Conservation (phyloP, 257 asterid genomes). For the Gardenia jasminoides region DNA sequence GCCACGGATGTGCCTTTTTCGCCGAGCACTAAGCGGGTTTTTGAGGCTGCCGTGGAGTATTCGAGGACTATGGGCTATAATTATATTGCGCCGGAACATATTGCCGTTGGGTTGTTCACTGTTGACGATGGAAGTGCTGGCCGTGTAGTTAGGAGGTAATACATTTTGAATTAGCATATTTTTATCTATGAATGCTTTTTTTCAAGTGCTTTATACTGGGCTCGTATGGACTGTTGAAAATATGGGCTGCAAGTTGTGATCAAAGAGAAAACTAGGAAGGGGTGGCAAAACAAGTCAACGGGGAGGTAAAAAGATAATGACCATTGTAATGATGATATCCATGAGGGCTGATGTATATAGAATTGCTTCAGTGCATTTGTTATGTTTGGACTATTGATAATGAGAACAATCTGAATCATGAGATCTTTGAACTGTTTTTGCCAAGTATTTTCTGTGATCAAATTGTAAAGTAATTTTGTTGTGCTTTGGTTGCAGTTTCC, state of each 20-base stretch:
- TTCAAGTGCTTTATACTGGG: not conserved
- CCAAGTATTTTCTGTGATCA: not conserved
- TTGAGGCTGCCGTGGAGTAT: conserved; percentile 98
- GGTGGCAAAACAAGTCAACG: not conserved
- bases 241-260: not conserved
- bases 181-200: not conserved
- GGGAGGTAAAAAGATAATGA: not conserved
- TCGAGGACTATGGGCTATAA: conserved; percentile 83
- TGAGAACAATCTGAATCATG: not conserved
- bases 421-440: not conserved
- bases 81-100: conserved; percentile 91
- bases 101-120: conserved; percentile 83
- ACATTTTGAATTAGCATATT: not conserved
- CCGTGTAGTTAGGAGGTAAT: conserved; percentile 81
- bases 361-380: not conserved
- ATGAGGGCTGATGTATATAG: not conserved
- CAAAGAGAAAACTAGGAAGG: not conserved
- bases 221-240: not conserved
- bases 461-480: not conserved
- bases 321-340: not conserved
- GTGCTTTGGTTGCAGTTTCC: not conserved
- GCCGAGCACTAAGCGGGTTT: conserved; percentile 60
- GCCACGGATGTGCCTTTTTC: conserved; percentile 90
- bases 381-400: not conserved
- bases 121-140: conserved; percentile 84